phyloP scores from a whole-genome alignment of 2,329 filamentous ascomycete genomes.

The Botrytis porri region DNA sequence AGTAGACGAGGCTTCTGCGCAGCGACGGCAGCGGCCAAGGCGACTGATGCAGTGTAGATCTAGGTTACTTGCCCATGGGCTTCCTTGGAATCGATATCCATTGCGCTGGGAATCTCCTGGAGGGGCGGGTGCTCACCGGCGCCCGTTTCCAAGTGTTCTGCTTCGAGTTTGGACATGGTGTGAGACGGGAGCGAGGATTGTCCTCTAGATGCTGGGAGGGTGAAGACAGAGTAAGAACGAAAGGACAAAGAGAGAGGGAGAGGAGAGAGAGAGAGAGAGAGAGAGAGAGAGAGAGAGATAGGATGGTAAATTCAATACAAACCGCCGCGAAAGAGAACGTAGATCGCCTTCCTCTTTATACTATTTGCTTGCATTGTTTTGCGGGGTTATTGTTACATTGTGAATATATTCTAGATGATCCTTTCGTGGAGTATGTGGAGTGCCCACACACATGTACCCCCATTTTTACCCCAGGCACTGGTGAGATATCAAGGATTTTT shows the following conservation, averaged over 20 bases:
- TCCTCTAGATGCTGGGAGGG: background rate
- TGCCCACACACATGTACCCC: background rate
- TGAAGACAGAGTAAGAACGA: background rate
- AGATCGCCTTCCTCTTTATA: background rate
- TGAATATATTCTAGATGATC: background rate
- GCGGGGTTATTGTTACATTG: background rate
- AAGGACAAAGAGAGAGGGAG: too few species aligned
- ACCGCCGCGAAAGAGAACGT: background rate
- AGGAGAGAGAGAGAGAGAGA: background rate
- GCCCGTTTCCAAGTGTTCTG: background rate
- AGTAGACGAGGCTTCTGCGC: slow-evolving; percentile 38
- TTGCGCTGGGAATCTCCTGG: background rate
- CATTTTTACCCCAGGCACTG: background rate
- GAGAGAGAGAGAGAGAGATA: background rate
- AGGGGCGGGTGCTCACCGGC: background rate
- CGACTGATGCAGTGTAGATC: slow-evolving; percentile 41
- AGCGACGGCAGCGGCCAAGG: slow-evolving; percentile 37
- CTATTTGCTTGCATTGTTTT: background rate
- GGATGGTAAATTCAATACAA: background rate
- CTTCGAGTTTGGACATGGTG: background rate
- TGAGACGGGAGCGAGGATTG: background rate
- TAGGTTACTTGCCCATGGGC: slow-evolving; percentile 23
- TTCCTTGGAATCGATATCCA: background rate
- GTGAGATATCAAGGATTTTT: background rate
- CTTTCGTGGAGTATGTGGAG: background rate